These are phyloP conservation scores for Elsinoe australis DNA, from an alignment of 2,329 filamentous ascomycete species.

Conservation along the genomic window DNA sequence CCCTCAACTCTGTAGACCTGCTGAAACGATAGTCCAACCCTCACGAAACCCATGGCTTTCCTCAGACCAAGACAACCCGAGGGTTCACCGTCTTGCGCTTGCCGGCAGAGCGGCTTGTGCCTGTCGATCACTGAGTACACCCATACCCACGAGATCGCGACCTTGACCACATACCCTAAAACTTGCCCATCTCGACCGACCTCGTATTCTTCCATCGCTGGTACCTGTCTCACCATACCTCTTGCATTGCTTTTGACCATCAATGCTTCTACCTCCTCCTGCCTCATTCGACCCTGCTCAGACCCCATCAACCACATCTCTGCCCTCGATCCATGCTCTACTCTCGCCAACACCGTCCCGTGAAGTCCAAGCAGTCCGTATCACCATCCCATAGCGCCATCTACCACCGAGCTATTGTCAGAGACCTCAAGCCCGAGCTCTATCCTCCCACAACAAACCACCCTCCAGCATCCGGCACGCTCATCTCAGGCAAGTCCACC, in stretches of 20 bases:
- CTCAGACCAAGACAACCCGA: constrained; percentile 15
- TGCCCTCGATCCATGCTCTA: background rate
- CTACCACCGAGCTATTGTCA: background rate
- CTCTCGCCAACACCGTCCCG: background rate
- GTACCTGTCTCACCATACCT: constrained; percentile 11
- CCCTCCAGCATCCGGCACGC: background rate
- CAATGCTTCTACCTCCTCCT: constrained; percentile 3
- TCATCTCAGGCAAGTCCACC: too few relatives aligned
- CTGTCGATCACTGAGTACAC: too few relatives aligned
- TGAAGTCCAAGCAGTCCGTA: too few relatives aligned
- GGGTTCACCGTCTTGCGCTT: constrained; percentile 1
- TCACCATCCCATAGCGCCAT: background rate
- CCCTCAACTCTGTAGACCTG: background rate
- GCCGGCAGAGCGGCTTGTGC: background rate
- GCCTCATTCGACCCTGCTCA: background rate
- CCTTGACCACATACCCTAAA: constrained; percentile 2
- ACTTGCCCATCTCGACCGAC: background rate
- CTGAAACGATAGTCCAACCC: constrained; percentile 11
- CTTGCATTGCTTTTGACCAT: background rate
- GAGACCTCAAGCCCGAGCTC: background rate
- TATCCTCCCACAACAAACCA: background rate
- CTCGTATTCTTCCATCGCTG: constrained; percentile 12
- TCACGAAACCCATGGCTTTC: constrained; percentile 6
- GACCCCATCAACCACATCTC: constrained; percentile 8
- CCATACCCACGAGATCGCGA: too few relatives aligned